phyloP scores from a whole-genome alignment of 768 basidiomycete genomes.

The Termitomyces sp. region DNA sequence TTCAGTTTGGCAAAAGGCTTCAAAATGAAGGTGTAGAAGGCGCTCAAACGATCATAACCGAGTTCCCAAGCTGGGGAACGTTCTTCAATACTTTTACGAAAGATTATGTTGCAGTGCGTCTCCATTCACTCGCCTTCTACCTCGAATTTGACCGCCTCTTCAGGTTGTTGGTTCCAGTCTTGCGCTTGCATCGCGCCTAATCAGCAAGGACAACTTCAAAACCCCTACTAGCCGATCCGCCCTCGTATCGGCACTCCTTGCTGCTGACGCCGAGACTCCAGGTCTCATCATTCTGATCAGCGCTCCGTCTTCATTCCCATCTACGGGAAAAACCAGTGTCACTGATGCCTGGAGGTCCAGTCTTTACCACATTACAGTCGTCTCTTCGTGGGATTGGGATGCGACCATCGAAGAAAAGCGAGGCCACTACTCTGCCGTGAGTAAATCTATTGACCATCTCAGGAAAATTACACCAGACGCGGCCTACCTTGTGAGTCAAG shows the following conservation, averaged over 20 bases:
- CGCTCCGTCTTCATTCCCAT: slow-evolving; percentile 32
- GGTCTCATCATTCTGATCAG: slow-evolving; percentile 40
- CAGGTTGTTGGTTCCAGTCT: slow-evolving; percentile 38
- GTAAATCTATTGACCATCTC: slow-evolving; percentile 36
- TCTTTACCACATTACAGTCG: slow-evolving; percentile 42
- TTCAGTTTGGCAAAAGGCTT: slow-evolving; percentile 29
- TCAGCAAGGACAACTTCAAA: slow-evolving; percentile 35
- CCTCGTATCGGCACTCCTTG: slow-evolving; percentile 33
- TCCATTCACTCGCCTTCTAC: background rate
- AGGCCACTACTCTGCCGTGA: slow-evolving; percentile 28
- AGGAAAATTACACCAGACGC: slow-evolving; percentile 40
- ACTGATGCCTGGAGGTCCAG: slow-evolving; percentile 42
- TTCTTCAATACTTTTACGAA: slow-evolving; percentile 29
- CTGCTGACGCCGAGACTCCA: slow-evolving; percentile 31
- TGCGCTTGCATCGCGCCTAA: slow-evolving; percentile 41
- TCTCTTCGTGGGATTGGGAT: slow-evolving; percentile 44
- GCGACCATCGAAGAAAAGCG: slow-evolving; percentile 34
- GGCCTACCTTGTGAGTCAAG: slow-evolving; percentile 37
- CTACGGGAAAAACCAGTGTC: slow-evolving; percentile 36
- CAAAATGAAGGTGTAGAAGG: slow-evolving; percentile 21
- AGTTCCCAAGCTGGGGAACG: slow-evolving; percentile 37
- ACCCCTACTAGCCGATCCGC: slow-evolving; percentile 24
- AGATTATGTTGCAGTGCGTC: slow-evolving; percentile 28
- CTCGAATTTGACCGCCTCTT: slow-evolving; percentile 2
- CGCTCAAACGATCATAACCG: slow-evolving; percentile 26